Conservation (phyloP, 1,284 basidiomycete genomes). For the Mycena citricolor region DNA sequence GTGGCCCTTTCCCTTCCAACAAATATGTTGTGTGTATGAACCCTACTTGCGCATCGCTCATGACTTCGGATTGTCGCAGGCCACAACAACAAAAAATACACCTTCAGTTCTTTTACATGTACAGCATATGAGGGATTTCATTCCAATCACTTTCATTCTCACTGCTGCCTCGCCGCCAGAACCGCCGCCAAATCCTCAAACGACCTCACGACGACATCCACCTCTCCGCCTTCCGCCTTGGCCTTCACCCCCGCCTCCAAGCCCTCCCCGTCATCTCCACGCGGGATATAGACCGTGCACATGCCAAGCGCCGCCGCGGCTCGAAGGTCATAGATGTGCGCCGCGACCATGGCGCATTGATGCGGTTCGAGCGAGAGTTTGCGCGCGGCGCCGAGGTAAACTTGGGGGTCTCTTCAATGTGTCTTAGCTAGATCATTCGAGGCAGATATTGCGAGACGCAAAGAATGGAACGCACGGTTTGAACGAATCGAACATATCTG, state of each 20-base stretch:
- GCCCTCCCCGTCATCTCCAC: constrained; percentile 43
- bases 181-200: constrained; percentile 47
- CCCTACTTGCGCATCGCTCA: no score
- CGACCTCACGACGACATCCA: constrained; percentile 46
- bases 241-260: constrained; percentile 32
- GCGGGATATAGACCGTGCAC: constrained; percentile 55
- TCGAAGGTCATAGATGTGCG: constrained; percentile 57
- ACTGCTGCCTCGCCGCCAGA: no score
- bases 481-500: constrained; percentile 57
- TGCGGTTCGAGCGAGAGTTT: constrained; percentile 51
- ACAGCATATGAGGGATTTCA: no score
- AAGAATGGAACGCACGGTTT: constrained; percentile 49
- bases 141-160: no score
- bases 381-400: constrained; percentile 49
- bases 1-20: no score
- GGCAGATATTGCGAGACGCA: not conserved
- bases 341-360: constrained; percentile 62
- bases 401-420: constrained; percentile 43
- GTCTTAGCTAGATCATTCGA: not conserved
- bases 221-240: constrained; percentile 47
- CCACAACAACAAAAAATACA: no score
- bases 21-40: no score
- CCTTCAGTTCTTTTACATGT: no score
- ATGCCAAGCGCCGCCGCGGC: constrained; percentile 53
- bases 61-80: no score